A percentile compares a stretch with the other conserved stretches of the same genome.
Evolutionary conservation across 768 basidiomycete genomes (phyloP).

Genomic region (Phaeolepiota aurea): DNA sequence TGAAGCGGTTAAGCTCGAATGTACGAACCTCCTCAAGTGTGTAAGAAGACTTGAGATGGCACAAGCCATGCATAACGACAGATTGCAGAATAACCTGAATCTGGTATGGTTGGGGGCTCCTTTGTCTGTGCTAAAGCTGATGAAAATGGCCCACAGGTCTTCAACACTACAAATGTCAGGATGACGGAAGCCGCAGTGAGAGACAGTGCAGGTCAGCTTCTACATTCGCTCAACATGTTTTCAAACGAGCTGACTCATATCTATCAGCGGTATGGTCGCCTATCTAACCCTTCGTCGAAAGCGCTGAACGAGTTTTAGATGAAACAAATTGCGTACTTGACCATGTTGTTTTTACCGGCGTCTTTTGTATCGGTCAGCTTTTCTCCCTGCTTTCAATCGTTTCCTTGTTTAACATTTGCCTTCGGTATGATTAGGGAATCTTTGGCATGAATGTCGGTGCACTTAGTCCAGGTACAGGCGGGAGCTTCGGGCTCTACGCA

Average conservation of each 20-base stretch:
- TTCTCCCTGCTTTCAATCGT: not conserved
- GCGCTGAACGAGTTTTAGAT: conserved; percentile 24
- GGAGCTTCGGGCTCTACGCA: conserved; percentile 30
- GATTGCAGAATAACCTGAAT: not conserved
- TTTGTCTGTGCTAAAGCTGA: not conserved
- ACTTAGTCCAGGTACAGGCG: conserved; percentile 24
- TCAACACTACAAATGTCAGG: conserved; percentile 48
- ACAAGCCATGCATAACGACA: not conserved
- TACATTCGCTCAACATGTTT: not conserved
- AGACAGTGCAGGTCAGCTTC: conserved; percentile 35
- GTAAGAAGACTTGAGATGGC: not conserved
- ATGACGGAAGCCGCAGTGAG: conserved; percentile 45
- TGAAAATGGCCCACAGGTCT: conserved; percentile 32
- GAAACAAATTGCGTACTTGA: conserved; percentile 54
- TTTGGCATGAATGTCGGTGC: conserved; percentile 55
- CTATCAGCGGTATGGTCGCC: not conserved
- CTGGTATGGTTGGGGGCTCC: not conserved
- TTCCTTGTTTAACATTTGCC: not conserved
- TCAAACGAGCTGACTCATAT: not conserved
- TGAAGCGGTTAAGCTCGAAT: not conserved
- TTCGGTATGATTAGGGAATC: conserved; percentile 25
- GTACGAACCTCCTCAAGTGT: not conserved
- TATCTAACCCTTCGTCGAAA: not conserved
- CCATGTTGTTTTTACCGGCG: conserved; percentile 55
- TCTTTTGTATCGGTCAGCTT: conserved; percentile 39